Evolutionary conservation across 176 grass and related monocot species (phyloP), one percentile per base, ranked within the genome.

Genomic region (Luzula sylvatica): DNA sequence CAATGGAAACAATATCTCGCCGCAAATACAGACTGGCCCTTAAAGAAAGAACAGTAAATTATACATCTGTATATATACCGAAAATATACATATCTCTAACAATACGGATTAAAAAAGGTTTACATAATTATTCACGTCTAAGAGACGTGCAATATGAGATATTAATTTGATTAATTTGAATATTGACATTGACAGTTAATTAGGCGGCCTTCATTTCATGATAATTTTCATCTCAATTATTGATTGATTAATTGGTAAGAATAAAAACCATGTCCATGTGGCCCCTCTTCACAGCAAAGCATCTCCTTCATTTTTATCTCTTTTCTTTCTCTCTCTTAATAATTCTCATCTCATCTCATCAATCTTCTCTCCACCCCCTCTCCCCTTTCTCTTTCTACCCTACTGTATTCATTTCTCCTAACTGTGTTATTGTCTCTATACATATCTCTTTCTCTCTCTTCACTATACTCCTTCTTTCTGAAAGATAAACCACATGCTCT

Each of bases 321-420:
- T 53, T 28, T 69, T 70, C 65, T 52, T 58, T 61, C 69, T 65
- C 71, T 82, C 58, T 77, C 79, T 71, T 66, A 73, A 71, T 87
- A 72, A 87, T 87, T 70, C 79, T 76, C 84, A 70, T 81, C n/a
- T n/a, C n/a, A n/a, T n/a, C n/a, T n/a, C n/a, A n/a, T n/a, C n/a
- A n/a, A n/a, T n/a, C 66, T 61, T 72, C 75, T 46, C 72, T 66
- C 71, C 66, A 65, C 73, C 61, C n/a, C n/a, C n/a, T 83, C 73
- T 81, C 74, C 56, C 53, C 61, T 83, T 67, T 52, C 75, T 44
- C 63, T 73, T 55, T 75, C 63, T 20, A 58, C 46, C 41, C 65
- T 47, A 5, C 43, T 6, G 52, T 63, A 67, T 42, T 62, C 82
- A 67, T 56, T 62, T 80, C 46, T 59, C 26, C 44, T 71, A 64